A percentile compares a stretch with the other conserved stretches of the same genome.
phyloP scores from a whole-genome alignment of 2,329 filamentous ascomycete species.

The Myriosclerotinia curreyana region DNA sequence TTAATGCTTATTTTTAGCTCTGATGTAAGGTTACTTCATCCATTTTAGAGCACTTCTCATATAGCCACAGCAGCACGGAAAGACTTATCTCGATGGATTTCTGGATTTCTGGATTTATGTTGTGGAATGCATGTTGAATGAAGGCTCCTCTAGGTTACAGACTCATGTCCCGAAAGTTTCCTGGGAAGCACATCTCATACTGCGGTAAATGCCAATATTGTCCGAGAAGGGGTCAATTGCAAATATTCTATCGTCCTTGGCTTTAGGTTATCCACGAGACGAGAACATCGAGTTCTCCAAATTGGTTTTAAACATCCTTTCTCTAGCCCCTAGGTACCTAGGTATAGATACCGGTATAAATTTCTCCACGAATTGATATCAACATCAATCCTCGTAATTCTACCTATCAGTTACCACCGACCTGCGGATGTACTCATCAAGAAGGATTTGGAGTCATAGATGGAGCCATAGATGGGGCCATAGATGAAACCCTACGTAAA shows the following conservation, averaged over 20 bases:
- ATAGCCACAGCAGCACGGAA: no score
- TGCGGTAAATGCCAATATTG: no score
- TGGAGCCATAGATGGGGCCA: background rate
- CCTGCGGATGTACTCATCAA: background rate
- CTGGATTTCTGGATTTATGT: no score
- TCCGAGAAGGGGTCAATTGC: background rate
- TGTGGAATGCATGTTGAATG: background rate
- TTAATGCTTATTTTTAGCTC: constrained; percentile 5
- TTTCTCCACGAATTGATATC: background rate
- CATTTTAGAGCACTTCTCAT: no score
- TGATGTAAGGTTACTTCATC: background rate
- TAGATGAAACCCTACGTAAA: constrained; percentile 6
- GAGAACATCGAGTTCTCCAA: no score
- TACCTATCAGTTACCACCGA: constrained; percentile 1
- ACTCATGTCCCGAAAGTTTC: background rate
- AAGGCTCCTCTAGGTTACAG: background rate
- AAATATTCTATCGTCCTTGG: background rate
- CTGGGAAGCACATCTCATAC: background rate
- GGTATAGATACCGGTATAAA: background rate
- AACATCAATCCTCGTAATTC: background rate
- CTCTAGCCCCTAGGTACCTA: no score
- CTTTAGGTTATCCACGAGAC: background rate
- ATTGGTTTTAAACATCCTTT: background rate
- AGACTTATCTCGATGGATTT: no score
- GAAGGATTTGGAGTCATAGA: background rate